These are phyloP conservation scores for Elsinoe perseae DNA, from an alignment of 2,329 filamentous ascomycete genomes.

Conservation along the genomic window DNA sequence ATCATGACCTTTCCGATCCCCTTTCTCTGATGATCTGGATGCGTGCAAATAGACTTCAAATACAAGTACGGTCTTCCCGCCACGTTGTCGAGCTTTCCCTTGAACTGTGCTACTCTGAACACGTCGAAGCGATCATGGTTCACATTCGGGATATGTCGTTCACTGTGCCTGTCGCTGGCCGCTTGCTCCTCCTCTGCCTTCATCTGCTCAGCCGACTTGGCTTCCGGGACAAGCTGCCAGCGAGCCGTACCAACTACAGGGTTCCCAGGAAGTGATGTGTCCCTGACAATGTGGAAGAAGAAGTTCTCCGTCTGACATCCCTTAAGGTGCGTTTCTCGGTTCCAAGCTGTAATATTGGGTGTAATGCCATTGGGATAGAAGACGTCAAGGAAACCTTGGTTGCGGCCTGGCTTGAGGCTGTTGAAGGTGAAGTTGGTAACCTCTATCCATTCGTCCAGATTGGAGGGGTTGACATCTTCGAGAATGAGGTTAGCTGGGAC, in stretches of 20 bases:
- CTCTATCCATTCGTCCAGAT: not conserved
- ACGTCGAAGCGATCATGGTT: slow-evolving; percentile 16
- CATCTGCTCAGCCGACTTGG: slow-evolving; percentile 14
- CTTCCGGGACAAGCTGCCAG: slow-evolving; percentile 6
- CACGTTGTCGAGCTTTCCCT: slow-evolving; percentile 15
- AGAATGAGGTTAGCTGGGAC: not conserved
- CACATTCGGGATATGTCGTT: slow-evolving; percentile 14
- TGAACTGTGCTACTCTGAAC: slow-evolving; percentile 15
- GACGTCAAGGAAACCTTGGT: not conserved
- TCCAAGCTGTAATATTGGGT: slow-evolving; percentile 5
- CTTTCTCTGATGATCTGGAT: slow-evolving; percentile 31
- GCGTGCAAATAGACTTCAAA: slow-evolving; percentile 24
- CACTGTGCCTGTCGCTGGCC: slow-evolving; percentile 6
- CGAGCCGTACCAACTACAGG: not conserved
- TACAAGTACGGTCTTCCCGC: slow-evolving; percentile 18
- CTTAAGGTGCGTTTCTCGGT: not conserved
- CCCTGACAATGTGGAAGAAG: slow-evolving; percentile 9
- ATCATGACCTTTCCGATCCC: slow-evolving; percentile 32
- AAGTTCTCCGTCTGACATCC: not conserved
- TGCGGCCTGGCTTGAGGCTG: not conserved
- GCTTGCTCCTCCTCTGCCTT: slow-evolving; percentile 15
- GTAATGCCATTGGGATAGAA: slow-evolving; percentile 16
- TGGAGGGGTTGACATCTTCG: not conserved
- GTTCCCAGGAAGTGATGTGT: not conserved
- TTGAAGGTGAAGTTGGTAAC: not conserved